phyloP scores from a whole-genome alignment of 2,329 filamentous ascomycete genomes.

The Emergomyces africanus region DNA sequence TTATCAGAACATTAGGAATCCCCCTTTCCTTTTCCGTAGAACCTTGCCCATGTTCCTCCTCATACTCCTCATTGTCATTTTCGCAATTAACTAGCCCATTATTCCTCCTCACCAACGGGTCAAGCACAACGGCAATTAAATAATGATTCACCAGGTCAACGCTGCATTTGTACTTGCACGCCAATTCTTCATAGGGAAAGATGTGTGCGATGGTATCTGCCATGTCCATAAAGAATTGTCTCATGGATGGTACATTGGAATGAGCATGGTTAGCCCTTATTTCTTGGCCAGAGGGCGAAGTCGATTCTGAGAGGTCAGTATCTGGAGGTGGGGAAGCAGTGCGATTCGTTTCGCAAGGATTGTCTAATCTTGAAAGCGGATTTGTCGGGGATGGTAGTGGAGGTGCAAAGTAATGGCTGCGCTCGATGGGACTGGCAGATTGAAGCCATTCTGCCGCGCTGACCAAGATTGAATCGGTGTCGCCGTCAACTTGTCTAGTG shows the following conservation, averaged over 20 bases:
- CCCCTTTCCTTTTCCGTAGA: neutral
- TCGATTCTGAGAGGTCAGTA: neutral
- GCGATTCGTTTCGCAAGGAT: neutral
- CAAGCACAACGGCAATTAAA: slow-evolving; percentile 12
- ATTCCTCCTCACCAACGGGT: slow-evolving; percentile 11
- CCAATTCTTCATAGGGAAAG: slow-evolving; percentile 18
- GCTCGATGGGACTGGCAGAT: slow-evolving; percentile 6
- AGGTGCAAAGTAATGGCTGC: neutral
- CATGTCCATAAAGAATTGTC: slow-evolving; percentile 16
- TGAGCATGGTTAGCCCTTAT: neutral
- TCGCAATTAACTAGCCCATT: neutral
- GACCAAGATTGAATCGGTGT: neutral
- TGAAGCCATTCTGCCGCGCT: neutral
- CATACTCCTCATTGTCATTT: neutral
- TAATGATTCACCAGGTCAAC: slow-evolving; percentile 12
- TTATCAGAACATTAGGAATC: slow-evolving; percentile 2
- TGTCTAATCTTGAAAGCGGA: neutral
- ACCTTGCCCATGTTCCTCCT: neutral
- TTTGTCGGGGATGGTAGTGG: neutral
- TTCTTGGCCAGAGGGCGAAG: neutral
- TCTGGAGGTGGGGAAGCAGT: neutral
- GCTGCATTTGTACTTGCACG: slow-evolving; percentile 13
- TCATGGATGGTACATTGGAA: slow-evolving; percentile 6
- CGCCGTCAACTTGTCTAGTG: neutral
- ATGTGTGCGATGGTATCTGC: slow-evolving; percentile 10